Evolutionary conservation across 768 basidiomycete species (phyloP).

Genomic region (Cytidiella melzeri): DNA sequence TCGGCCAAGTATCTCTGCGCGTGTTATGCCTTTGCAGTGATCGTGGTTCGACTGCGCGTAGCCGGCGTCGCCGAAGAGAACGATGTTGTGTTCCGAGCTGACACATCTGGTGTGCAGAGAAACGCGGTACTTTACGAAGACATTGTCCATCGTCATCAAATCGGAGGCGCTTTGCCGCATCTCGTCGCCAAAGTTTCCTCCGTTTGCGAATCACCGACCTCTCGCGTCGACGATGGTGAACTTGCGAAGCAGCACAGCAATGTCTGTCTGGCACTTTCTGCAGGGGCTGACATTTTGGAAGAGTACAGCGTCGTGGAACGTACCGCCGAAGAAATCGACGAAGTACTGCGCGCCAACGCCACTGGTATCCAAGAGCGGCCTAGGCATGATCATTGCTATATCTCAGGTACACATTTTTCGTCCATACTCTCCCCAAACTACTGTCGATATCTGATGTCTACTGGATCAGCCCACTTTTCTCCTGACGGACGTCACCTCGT

Average conservation of each 20-base stretch:
- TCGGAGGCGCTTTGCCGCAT: not conserved
- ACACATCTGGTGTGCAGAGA: not conserved
- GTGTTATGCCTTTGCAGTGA: constrained; percentile 10
- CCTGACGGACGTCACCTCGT: constrained; percentile 19
- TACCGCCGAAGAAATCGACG: constrained; percentile 2
- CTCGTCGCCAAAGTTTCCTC: constrained; percentile 1
- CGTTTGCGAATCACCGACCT: not conserved
- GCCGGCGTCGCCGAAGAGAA: not conserved
- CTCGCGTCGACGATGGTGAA: not conserved
- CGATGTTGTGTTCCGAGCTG: not conserved
- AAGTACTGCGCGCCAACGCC: constrained; percentile 2
- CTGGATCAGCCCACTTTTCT: constrained; percentile 19
- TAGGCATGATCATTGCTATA: too few relatives aligned
- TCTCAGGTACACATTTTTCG: constrained; percentile 9
- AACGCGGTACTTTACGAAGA: constrained; percentile 2
- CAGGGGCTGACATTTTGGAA: constrained; percentile 13
- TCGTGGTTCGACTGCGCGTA: constrained; percentile 12
- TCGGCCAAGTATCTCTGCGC: constrained; percentile 11
- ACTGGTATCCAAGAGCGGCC: not conserved
- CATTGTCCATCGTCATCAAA: not conserved
- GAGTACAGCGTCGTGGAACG: constrained; percentile 6
- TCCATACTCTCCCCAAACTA: not conserved
- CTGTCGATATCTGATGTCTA: not conserved
- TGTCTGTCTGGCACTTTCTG: not conserved
- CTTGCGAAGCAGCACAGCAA: not conserved